Evolutionary conservation across 129 eudicot species (phyloP), one percentile per base, ranked within the genome.

Genomic region (Gnaphalium uliginosum): DNA sequence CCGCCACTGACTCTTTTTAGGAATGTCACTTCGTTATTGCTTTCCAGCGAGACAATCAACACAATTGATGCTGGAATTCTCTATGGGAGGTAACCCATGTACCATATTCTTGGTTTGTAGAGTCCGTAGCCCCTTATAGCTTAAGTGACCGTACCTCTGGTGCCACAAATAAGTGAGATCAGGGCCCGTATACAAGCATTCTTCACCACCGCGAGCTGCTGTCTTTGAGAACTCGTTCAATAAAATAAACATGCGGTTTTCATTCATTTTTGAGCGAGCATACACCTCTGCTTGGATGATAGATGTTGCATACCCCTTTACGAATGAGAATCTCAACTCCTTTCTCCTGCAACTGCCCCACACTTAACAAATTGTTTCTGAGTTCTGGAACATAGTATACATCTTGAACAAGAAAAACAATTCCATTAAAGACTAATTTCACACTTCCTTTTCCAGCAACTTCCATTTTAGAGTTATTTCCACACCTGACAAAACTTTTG

Each of bases 331-430:
- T 26, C 1, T 26, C 33, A 30, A 30, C 33, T 30, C 33, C 33
- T 46, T 46, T 46, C 53, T 46, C 17, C 53, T 46, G 53, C 17
- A 11, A 1, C 4, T 30, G 5, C 33, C 33, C 33, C 4, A 61
- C 18, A 25, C 66, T 61, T 23, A 61, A 23, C 10, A 61, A 21
- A 21, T 61, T 76, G 17, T 43, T 48, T 3, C 29, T 76, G 24
- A 76, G 27, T 14, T 46, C 63, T 2, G 65, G 73, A 24, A 46
- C 73, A 66, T 65, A 66, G 33, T 76, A 66, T 19, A 66, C 66
- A 33, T 63, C 50, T 30, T n/a, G 22, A 19, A 76, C 48, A 32
- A 2, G 41, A 50, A 18, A 48, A 23, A 5, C 23, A 29, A 10
- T 30, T 30, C 73, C 80, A 63, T 76, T 35, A 13, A 39, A 37